Percentiles rank a stretch among this genome's conserved stretches.
Evolutionary conservation across 805 yeast species (phyloP).

Genomic region (Ogataea chonburiensis): DNA sequence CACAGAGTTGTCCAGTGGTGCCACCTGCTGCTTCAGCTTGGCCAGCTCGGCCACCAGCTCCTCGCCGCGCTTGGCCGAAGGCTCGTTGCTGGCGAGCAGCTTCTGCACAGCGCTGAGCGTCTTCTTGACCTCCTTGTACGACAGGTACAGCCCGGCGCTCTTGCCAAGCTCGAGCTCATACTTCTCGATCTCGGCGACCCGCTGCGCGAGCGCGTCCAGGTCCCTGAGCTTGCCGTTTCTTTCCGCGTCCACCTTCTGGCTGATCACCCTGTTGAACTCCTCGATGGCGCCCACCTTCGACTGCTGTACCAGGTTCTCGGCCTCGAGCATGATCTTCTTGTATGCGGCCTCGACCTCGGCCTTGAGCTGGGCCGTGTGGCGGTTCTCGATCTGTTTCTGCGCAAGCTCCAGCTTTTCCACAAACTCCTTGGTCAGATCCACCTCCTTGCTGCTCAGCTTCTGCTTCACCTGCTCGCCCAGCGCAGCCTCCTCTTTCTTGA

Average conservation of each 20-base stretch:
- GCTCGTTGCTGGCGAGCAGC: conserved; percentile 36
- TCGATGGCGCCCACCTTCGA: conserved; percentile 68
- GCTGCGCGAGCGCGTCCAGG: conserved; percentile 56
- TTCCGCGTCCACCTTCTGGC: conserved; percentile 63
- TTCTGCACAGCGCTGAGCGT: conserved; percentile 43
- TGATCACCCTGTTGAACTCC: conserved; percentile 58
- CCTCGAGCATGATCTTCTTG: conserved; percentile 63
- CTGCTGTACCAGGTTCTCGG: conserved; percentile 68
- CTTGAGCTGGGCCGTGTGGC: conserved; percentile 55
- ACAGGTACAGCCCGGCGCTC: conserved; percentile 39
- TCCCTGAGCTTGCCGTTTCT: conserved; percentile 77
- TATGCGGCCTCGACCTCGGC: conserved; percentile 69
- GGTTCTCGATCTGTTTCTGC: conserved; percentile 56
- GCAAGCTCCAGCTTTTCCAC: conserved; percentile 61
- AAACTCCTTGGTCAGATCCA: conserved; percentile 57
- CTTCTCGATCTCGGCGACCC: conserved; percentile 55
- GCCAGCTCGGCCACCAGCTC: conserved; percentile 44
- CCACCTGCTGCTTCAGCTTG: conserved; percentile 39
- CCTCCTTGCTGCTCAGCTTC: conserved; percentile 37
- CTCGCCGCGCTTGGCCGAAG: conserved; percentile 42
- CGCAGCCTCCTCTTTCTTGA: conserved; percentile 23
- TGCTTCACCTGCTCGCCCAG: conserved; percentile 34
- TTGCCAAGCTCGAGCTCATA: conserved; percentile 46
- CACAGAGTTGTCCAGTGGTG: conserved; percentile 36
- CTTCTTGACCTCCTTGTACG: conserved; percentile 43